Conservation (phyloP, 1,284 basidiomycete species). For the Apiotrichum veenhuisii region DNA sequence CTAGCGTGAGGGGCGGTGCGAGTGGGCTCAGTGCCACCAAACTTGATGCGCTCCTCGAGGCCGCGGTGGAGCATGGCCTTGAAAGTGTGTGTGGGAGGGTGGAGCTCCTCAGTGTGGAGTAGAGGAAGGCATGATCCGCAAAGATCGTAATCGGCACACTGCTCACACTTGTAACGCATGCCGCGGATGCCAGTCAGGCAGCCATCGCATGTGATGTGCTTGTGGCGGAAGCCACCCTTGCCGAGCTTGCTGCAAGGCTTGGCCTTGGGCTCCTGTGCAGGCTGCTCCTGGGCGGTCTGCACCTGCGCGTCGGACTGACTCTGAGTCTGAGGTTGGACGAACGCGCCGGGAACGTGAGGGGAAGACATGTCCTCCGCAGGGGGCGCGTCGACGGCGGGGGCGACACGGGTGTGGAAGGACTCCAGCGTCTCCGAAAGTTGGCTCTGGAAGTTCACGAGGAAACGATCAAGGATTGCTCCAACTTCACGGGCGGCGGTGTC, state of each 20-base stretch:
- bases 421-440: conserved; percentile 45
- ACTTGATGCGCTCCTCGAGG: conserved; percentile 41
- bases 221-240: conserved; percentile 43
- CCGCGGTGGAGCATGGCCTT: conserved; percentile 45
- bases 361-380: conserved; percentile 2
- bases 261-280: conserved; percentile 6
- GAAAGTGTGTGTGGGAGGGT: conserved; percentile 40
- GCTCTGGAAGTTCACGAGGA: conserved; percentile 45
- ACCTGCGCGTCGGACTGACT: conserved; percentile 1
- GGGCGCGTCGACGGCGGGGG: conserved; percentile 7
- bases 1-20: conserved; percentile 15
- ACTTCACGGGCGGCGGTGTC: conserved; percentile 31
- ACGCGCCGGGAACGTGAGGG: conserved; percentile 37
- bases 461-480: conserved; percentile 43
- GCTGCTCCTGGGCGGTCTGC: not conserved
- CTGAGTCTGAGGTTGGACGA: conserved; percentile 20
- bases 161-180: conserved; percentile 46
- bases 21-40: conserved; percentile 18
- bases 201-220: conserved; percentile 46
- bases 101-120: conserved; percentile 39
- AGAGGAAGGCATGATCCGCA: conserved; percentile 44
- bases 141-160: conserved; percentile 46
- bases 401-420: conserved; percentile 22
- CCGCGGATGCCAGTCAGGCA: conserved; percentile 43
- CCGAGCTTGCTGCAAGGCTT: conserved; percentile 22